These are phyloP conservation scores for Globisporangium spinosum DNA, from an alignment of 352 stramenopile species.

Conservation along the genomic window DNA sequence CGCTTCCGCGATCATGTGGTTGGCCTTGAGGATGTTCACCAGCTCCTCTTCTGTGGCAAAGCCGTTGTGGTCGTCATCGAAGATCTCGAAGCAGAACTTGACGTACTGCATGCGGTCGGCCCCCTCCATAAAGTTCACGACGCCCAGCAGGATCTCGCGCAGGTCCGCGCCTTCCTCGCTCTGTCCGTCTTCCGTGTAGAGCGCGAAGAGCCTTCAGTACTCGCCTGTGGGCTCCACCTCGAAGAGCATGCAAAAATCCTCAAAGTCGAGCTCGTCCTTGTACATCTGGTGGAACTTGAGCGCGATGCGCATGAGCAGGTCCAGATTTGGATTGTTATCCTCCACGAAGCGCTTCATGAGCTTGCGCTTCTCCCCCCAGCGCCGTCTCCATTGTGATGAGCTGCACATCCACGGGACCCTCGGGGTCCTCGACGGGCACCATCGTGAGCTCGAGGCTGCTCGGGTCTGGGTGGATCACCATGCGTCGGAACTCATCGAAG, in stretches of 20 bases:
- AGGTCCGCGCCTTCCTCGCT: constrained; percentile 77
- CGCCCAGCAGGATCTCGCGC: constrained; percentile 87
- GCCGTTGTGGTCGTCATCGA: constrained; percentile 91
- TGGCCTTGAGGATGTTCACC: constrained; percentile 88
- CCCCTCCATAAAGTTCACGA: constrained; percentile 87
- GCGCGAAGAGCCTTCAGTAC: constrained; percentile 83
- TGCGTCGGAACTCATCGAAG: constrained; percentile 88
- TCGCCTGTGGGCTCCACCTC: constrained; percentile 87
- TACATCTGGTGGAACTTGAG: constrained; percentile 60
- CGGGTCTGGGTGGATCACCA: constrained; percentile 91
- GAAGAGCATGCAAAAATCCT: constrained; percentile 83
- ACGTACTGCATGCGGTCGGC: constrained; percentile 80
- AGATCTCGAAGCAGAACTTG: constrained; percentile 93
- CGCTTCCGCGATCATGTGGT: constrained; percentile 77
- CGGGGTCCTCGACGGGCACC: constrained; percentile 23
- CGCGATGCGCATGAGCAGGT: constrained; percentile 54
- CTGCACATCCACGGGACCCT: constrained; percentile 25
- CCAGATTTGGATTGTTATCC: constrained; percentile 60
- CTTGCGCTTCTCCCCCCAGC: constrained; percentile 53
- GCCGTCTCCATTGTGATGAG: constrained; percentile 34
- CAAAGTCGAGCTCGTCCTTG: constrained; percentile 55
- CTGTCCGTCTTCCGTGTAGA: constrained; percentile 72
- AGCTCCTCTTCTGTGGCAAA: constrained; percentile 90
- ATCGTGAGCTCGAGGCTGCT: constrained; percentile 70
- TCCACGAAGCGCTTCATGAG: constrained; percentile 69